phyloP scores from a whole-genome alignment of 2,329 filamentous ascomycete genomes.

The Neocatenulostroma microsporum region DNA sequence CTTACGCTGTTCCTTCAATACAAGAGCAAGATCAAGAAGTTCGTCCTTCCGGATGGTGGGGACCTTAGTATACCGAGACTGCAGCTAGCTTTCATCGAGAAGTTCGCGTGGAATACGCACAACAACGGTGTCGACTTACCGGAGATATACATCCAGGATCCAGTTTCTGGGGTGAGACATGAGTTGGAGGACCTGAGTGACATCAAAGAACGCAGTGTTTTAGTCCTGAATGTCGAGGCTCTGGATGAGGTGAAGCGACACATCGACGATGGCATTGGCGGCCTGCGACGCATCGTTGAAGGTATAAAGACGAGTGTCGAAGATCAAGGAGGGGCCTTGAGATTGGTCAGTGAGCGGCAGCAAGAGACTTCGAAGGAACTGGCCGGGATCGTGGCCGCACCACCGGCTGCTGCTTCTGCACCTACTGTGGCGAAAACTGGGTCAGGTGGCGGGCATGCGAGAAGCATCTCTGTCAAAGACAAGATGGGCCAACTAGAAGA shows the following conservation, averaged over 20 bases:
- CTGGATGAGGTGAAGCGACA: conserved; percentile 95
- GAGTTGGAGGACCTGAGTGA: conserved; percentile 89
- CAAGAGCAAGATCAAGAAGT: conserved; percentile 95
- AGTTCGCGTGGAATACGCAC: conserved; percentile 98
- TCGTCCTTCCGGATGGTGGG: conserved; percentile 75
- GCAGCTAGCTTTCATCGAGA: conserved; percentile 95
- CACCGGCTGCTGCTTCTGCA: conserved; percentile 28
- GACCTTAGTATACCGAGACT: conserved; percentile 80
- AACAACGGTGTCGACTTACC: conserved; percentile 86
- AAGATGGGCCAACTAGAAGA: conserved; percentile 63
- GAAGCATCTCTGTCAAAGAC: conserved; percentile 14
- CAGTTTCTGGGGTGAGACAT: conserved; percentile 89
- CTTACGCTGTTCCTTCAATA: conserved; percentile 93
- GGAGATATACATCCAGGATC: conserved; percentile 96
- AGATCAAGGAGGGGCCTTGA: conserved; percentile 72
- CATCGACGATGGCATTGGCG: conserved; percentile 82
- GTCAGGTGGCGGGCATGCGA: not conserved
- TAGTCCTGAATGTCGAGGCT: conserved; percentile 89
- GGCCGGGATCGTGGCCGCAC: conserved; percentile 53
- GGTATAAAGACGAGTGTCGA: conserved; percentile 76
- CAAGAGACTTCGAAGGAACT: conserved; percentile 84
- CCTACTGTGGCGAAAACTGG: conserved; percentile 20
- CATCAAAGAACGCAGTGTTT: conserved; percentile 86
- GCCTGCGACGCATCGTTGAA: conserved; percentile 74
- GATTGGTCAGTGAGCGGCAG: conserved; percentile 73